Percentiles rank a stretch among this genome's conserved stretches.
Evolutionary conservation across 306 rosid genomes (phyloP).

Genomic region (Ormosia semicastrata): DNA sequence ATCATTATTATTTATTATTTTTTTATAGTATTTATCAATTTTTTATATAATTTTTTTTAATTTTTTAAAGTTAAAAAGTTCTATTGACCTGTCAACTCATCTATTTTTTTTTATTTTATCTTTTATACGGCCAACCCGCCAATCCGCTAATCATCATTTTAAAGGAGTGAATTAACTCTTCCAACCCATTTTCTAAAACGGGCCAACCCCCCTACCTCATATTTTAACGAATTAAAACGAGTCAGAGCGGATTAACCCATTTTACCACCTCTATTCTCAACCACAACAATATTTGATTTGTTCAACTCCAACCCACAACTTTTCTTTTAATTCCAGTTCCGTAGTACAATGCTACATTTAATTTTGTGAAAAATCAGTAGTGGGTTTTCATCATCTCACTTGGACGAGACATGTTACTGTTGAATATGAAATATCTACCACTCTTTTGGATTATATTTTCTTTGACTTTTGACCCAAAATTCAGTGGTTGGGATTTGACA

Average conservation of each 20-base stretch:
- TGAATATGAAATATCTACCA: not conserved
- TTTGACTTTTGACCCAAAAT: not conserved
- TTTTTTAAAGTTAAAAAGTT: too few species aligned
- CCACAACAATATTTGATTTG: slow-evolving; percentile 30
- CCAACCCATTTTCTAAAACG: too few species aligned
- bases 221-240: slow-evolving; percentile 33
- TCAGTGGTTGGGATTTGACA: not conserved
- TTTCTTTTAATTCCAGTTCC: slow-evolving; percentile 29
- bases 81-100: too few species aligned
- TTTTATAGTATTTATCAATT: too few species aligned
- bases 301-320: slow-evolving; percentile 27
- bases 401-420: not conserved
- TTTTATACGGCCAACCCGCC: too few species aligned
- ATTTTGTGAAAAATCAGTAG: not conserved
- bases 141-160: too few species aligned
- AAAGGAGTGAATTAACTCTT: too few species aligned
- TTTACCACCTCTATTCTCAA: too few species aligned
- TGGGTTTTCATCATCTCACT: not conserved
- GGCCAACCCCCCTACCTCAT: too few species aligned
- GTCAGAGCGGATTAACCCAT: slow-evolving; percentile 37
- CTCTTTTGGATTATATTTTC: not conserved
- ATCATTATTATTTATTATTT: too few species aligned
- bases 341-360: not conserved
- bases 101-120: too few species aligned
- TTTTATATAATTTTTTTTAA: too few species aligned